Percentiles rank a stretch among this genome's conserved stretches.
Evolutionary conservation across 805 yeast genomes (phyloP).

Genomic region (Zygosaccharomyces bisporus): DNA sequence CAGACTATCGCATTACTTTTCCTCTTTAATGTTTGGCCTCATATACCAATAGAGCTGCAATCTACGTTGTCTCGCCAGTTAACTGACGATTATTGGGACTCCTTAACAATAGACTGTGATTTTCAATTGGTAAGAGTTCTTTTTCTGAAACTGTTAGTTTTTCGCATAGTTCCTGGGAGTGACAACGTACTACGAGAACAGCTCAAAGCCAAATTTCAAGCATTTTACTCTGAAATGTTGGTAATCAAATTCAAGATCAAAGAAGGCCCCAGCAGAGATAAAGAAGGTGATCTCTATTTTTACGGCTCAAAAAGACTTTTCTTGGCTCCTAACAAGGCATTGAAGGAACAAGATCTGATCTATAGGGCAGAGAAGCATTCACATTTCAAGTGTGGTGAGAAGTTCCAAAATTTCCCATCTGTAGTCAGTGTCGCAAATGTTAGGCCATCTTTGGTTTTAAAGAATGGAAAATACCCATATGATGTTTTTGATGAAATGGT

Average conservation of each 20-base stretch:
- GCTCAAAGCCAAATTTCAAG: slow-evolving; percentile 9
- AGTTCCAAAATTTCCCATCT: slow-evolving; percentile 16
- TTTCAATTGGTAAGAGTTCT: slow-evolving; percentile 18
- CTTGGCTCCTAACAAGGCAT: slow-evolving; percentile 15
- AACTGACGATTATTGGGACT: slow-evolving; percentile 19
- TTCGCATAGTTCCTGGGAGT: slow-evolving; percentile 12
- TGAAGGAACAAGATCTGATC: slow-evolving; percentile 17
- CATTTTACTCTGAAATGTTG: slow-evolving; percentile 13
- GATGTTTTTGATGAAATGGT: slow-evolving; percentile 30
- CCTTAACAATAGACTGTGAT: slow-evolving; percentile 19
- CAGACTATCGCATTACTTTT: slow-evolving; percentile 26
- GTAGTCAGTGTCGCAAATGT: slow-evolving; percentile 18
- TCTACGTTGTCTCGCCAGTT: slow-evolving; percentile 11
- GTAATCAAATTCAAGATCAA: slow-evolving; percentile 8
- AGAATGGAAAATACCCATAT: slow-evolving; percentile 26
- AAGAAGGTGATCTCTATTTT: slow-evolving; percentile 19
- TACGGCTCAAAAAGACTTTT: slow-evolving; percentile 27
- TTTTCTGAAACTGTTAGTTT: slow-evolving; percentile 21
- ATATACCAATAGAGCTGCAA: slow-evolving; percentile 18
- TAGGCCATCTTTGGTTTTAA: slow-evolving; percentile 20
- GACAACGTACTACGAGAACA: slow-evolving; percentile 3
- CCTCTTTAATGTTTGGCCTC: slow-evolving; percentile 32
- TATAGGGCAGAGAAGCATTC: slow-evolving; percentile 13
- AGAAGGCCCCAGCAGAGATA: slow-evolving; percentile 6
- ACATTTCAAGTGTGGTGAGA: slow-evolving; percentile 7